Conservation (phyloP, 331 rosid species). For the Acacia pycnantha region DNA sequence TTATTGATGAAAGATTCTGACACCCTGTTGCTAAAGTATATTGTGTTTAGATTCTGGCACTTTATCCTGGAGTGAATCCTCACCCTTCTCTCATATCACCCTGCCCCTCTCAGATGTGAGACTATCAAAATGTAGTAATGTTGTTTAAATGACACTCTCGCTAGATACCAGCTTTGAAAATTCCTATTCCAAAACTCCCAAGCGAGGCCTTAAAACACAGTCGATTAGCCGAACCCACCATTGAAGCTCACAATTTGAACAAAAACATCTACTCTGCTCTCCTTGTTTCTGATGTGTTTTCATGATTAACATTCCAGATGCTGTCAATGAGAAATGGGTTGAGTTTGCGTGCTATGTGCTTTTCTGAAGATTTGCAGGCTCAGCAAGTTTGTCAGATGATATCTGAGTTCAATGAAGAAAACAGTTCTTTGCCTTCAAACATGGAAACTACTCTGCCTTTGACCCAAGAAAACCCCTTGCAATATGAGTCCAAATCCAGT, state of each 20-base stretch:
- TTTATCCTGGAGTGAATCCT: not conserved
- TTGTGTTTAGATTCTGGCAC: not conserved
- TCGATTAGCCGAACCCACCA: not conserved
- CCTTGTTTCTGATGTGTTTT: not conserved
- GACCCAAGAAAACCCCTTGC: conserved; percentile 54
- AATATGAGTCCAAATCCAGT: conserved; percentile 30
- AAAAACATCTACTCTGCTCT: not conserved
- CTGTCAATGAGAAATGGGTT: conserved; percentile 79
- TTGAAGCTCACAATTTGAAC: not conserved
- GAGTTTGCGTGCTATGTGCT: conserved; percentile 71
- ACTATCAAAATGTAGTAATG: not conserved
- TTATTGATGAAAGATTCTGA: not conserved
- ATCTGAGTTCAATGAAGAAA: conserved; percentile 56
- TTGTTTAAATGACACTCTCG: not conserved
- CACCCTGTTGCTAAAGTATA: not conserved
- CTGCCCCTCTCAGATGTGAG: not conserved
- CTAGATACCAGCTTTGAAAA: not conserved
- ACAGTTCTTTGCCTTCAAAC: conserved; percentile 47
- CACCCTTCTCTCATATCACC: not conserved
- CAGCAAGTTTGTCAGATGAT: conserved; percentile 50
- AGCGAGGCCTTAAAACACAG: not conserved
- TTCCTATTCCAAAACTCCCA: not conserved
- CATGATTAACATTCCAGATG: conserved; percentile 54
- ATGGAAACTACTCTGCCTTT: conserved; percentile 44
- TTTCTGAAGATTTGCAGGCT: conserved; percentile 54